Conservation (phyloP, 345 rosid genomes). For the Triadica sebifera region DNA sequence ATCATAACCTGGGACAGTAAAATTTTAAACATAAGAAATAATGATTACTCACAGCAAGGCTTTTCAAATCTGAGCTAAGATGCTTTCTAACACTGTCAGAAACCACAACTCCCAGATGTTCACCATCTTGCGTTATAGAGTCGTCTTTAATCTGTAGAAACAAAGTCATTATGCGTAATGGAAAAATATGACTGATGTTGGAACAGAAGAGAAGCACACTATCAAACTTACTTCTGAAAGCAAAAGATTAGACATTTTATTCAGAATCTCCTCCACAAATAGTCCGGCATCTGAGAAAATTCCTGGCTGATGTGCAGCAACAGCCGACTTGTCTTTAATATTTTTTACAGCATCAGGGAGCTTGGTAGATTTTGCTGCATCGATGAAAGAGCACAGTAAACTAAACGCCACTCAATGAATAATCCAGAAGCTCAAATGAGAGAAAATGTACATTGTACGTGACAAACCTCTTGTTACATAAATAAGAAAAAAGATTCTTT, state of each 20-base stretch:
- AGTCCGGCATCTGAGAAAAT: conserved; percentile 45
- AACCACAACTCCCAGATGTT: conserved; percentile 46
- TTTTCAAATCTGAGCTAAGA: conserved; percentile 54
- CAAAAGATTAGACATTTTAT: conserved; percentile 51
- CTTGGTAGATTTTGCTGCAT: conserved; percentile 57
- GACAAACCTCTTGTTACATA: not conserved
- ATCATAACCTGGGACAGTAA: too few species aligned
- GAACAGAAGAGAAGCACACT: not conserved
- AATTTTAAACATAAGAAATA: not conserved
- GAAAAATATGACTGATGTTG: conserved; percentile 3
- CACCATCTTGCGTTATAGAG: conserved; percentile 40
- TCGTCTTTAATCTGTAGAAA: conserved; percentile 51
- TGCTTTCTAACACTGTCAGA: conserved; percentile 47
- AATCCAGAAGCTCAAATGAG: conserved; percentile 2
- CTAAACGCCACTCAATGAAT: not conserved
- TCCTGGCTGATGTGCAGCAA: conserved; percentile 20
- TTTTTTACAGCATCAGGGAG: conserved; percentile 34
- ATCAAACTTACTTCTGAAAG: conserved; percentile 51
- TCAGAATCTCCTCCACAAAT: conserved; percentile 67
- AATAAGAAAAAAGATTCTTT: not conserved
- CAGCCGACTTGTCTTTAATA: conserved; percentile 32
- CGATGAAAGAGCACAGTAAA: conserved; percentile 10
- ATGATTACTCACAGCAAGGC: conserved; percentile 54
- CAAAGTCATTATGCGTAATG: not conserved
- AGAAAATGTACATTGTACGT: not conserved